Evolutionary conservation across 345 rosid genomes (phyloP), one percentile per base, ranked within the genome.

Genomic region (Salix udensis): DNA sequence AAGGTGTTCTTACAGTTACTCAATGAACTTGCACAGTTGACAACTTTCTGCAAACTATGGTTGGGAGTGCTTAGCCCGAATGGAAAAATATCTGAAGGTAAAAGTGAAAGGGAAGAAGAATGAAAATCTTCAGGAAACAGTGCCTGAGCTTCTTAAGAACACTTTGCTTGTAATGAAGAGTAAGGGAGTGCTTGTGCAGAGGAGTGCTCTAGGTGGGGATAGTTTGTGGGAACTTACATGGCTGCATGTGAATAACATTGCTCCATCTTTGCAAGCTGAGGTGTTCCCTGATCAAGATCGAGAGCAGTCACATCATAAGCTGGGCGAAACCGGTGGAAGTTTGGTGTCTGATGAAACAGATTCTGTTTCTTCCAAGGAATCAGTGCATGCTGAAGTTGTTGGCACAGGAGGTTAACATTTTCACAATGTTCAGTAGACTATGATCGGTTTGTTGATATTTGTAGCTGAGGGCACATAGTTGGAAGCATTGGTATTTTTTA

Each of bases 201-300:
- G 98, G 85, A 89, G 94, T 85, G 91, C 96, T 1, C 81, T 93
- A 5, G 97, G 96, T 68, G 97, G 99, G 78, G 99, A 93, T 81
- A 96, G 96, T 84, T 87, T 93, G 82, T 96, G 99, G 99, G 99
- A 96, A 79, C 83, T 91, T 44, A 93, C 99, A 44, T 96, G 98
- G 99, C 91, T 92, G 31, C 98, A 96, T 78, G 92, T 93, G 68
- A 93, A 93, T 75, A 96, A 91, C 86, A 89, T 96, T 58, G 86
- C 84, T 61, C 94, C 97, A 42, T 89, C 88, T 37, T 72, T 96
- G 86, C 94, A 94, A 78, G 80, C 92, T 0, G 98, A 93, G 90
- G 86, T 93, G 75, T 93, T 96, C 87, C 92, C 96, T 18, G 94
- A 91, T 77, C 93, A 89, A 74, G 93, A 87, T 28, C 65, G 74